Evolutionary conservation across 306 rosid species (phyloP), one percentile per base, ranked within the genome.

Genomic region (Prunus padus): DNA sequence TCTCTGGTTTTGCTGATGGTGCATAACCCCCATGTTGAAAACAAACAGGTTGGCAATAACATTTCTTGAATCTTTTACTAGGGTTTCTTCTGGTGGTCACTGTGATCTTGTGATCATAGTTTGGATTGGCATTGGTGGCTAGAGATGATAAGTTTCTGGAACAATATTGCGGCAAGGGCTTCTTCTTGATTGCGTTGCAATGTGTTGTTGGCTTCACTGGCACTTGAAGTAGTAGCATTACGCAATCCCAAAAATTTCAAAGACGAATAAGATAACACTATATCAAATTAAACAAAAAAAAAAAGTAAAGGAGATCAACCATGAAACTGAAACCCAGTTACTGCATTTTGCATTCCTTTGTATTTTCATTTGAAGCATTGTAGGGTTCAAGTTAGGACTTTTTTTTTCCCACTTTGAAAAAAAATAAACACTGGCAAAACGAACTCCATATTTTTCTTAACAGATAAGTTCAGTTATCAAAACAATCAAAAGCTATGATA

Each of bases 211-310:
- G 74, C 50, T 28, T 67, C 50, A 68, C 19, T 13, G 73, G 49
- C 75, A 46, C 74, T 31, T 28, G 23, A 55, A 26, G 46, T 40
- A 57, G 61, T 45, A 50, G 75, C 65, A 68, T 44, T 44, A n/a
- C 72, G 73, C 69, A 68, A 45, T 37, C 49, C 42, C 46, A 68
- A 68, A 47, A 45, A 68, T 50, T 47, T 57, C 25, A 45, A 23
- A 56, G 25, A 3, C 49, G 4, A 30, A 19, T 69, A 18, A 18
- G 25, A 40, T 37, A 37, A 54, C 25, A 40, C 12, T 45, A 54
- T 59, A 59, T 59, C 37, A 59, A 51, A 16, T 51, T 46, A 0
- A 46, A 0, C 51, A 3, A 18, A 59, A 4, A 18, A 59, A 4
- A 30, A 40, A 18, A 5, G 19, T 22, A 11, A 14, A 33, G 19